These are phyloP conservation scores for Lactarius akahatsu DNA, from an alignment of 768 basidiomycete genomes.

Conservation along the genomic window DNA sequence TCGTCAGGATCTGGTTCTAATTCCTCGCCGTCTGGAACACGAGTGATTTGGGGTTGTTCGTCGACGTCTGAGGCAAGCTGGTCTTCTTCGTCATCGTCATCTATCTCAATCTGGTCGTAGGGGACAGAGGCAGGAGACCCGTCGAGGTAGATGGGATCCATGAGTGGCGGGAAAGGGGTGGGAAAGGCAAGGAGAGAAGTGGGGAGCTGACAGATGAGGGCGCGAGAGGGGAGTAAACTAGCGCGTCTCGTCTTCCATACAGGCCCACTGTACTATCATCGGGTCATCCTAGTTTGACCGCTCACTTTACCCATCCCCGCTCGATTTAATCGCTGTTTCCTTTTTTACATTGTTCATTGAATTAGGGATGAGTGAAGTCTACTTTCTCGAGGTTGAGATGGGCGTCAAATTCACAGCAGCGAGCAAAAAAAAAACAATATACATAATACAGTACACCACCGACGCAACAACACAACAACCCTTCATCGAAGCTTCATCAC, in stretches of 20 bases:
- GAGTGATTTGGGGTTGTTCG: constrained; percentile 9
- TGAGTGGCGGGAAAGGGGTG: constrained; percentile 14
- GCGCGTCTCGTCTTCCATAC: neutral
- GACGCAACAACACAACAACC: neutral
- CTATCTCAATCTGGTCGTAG: constrained; percentile 28
- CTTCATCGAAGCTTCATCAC: constrained; percentile 28
- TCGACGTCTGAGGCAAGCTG: constrained; percentile 28
- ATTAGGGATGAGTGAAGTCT: neutral
- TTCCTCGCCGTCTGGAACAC: constrained; percentile 26
- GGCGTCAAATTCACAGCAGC: constrained; percentile 15
- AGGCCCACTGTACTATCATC: neutral
- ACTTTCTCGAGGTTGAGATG: constrained; percentile 19
- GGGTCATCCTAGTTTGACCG: neutral
- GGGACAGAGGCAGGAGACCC: constrained; percentile 17
- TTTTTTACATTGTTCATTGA: constrained; percentile 4
- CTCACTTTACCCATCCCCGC: neutral
- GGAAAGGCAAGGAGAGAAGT: constrained; percentile 13
- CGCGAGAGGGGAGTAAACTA: constrained; percentile 1
- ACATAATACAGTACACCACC: constrained; percentile 8
- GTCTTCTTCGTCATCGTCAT: constrained; percentile 31
- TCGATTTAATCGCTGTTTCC: neutral
- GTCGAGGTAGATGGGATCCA: constrained; percentile 30
- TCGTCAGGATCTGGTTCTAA: constrained; percentile 29
- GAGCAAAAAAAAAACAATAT: neutral
- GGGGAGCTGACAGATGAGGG: constrained; percentile 17